Percentiles rank a stretch among this genome's conserved stretches.
Conservation (phyloP, 371 early-diverging fungal genomes). For the Capniomyces stellatus region DNA sequence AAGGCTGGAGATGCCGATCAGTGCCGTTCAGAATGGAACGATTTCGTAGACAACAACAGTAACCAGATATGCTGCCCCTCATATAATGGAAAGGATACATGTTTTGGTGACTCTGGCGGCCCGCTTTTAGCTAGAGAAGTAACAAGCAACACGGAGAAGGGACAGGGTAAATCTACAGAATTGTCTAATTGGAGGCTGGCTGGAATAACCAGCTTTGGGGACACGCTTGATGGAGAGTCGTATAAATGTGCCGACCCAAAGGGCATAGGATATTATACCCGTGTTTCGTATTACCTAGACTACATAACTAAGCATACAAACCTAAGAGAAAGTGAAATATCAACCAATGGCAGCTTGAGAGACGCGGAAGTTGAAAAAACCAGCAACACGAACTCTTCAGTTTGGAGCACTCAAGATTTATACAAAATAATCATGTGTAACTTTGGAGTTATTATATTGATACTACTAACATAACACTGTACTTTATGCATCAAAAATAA, state of each 20-base stretch:
- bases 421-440: too few species aligned
- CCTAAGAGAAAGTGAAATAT: constrained; percentile 4
- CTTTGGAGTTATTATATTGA: too few species aligned
- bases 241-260: constrained; percentile 11
- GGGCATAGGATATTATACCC: constrained; percentile 17
- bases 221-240: constrained; percentile 5
- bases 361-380: background rate
- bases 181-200: constrained; percentile 4
- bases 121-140: constrained; percentile 13
- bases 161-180: background rate
- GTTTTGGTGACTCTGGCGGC: constrained; percentile 28
- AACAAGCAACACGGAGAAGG: too few species aligned
- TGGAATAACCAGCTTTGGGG: constrained; percentile 21
- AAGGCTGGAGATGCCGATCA: constrained; percentile 5
- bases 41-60: constrained; percentile 5
- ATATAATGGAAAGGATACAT: constrained; percentile 23
- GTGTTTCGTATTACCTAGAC: constrained; percentile 10
- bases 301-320: constrained; percentile 11
- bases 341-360: background rate
- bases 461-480: too few species aligned
- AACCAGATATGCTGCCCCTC: constrained; percentile 19
- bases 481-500: too few species aligned
- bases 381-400: too few species aligned
- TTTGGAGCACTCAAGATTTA: too few species aligned
- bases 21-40: constrained; percentile 3